A percentile compares a stretch with the other conserved stretches of the same genome.
Evolutionary conservation across 1,284 basidiomycete species (phyloP).

Genomic region (Cutaneotrichosporon cutaneum): DNA sequence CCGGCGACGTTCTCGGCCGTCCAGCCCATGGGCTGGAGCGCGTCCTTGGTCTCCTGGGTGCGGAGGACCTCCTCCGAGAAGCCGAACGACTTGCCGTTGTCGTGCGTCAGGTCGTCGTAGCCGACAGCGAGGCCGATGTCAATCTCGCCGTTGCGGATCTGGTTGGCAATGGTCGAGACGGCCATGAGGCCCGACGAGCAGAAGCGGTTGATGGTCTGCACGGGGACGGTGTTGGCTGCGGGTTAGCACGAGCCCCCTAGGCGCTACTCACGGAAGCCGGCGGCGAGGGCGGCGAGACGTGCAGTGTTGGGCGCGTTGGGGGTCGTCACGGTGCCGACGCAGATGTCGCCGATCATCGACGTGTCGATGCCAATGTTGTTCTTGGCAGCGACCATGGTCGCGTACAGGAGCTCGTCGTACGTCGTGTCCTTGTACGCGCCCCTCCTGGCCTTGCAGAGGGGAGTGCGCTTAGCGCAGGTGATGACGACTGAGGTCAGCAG

Average conservation of each 20-base stretch:
- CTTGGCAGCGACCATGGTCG: constrained; percentile 26
- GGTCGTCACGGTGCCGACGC: constrained; percentile 20
- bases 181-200: constrained; percentile 89
- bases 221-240: constrained; percentile 55
- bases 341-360: constrained; percentile 27
- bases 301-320: constrained; percentile 21
- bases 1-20: constrained; percentile 92
- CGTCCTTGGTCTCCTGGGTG: constrained; percentile 81
- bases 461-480: constrained; percentile 30
- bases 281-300: constrained; percentile 20
- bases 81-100: constrained; percentile 64
- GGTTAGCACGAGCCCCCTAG: neutral
- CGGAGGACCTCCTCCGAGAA: constrained; percentile 73
- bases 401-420: constrained; percentile 29
- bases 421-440: constrained; percentile 30
- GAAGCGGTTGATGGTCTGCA: constrained; percentile 91
- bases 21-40: constrained; percentile 92
- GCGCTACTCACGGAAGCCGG: constrained; percentile 24
- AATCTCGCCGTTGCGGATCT: constrained; percentile 80
- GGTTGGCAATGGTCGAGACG: constrained; percentile 68
- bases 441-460: constrained; percentile 32
- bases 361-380: constrained; percentile 27
- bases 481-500: constrained; percentile 24
- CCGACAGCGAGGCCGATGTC: constrained; percentile 91
- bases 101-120: constrained; percentile 89